Base-by-base conservation (phyloP, 108 stramenopile species). In the Cyclotella cryptica region DNA sequence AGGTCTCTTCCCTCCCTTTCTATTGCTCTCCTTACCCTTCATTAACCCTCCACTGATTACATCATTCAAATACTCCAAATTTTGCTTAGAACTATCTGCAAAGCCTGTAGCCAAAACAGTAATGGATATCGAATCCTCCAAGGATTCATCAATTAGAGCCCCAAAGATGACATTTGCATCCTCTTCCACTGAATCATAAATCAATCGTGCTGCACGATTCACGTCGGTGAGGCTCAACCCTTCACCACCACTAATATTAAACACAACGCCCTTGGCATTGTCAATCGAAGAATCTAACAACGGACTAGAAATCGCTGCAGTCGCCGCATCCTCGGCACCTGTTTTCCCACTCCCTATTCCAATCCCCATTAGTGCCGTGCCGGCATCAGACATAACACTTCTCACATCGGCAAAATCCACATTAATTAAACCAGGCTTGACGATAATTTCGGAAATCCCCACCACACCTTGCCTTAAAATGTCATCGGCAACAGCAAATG, bases 321-420 rank as follows among this genome's bases (percentile, higher is more conserved):
- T 80, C 18, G 96, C 96, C 42, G 94, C 94, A 66, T 96, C 96
- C 71, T 89, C 89, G 3, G 94, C 96, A 58, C 89, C 76, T 11
- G 90, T 91, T 81, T 94, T 93, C 27, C 90, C 85, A 35, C 70
- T 70, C 44, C 93, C 93, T 14, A 85, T 88, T 4, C 94, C 96
- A 67, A 95, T 94, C 45, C 96, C 96, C 92, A 97, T 95, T 4
- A 97, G 77, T 14, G 95, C 96, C 30, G 91, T 93, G 27, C 96
- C 96, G 27, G 94, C 93, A 83, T 94, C 89, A 54, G 81, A 78
- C 96, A 97, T 97, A 41, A 97, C 90, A 41, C 84, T 80, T 57
- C 95, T 81, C 10, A 97, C 96, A 84, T 97, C 96, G 17, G 95
- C 96, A 79, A 97, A 97, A 75, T 96, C 96, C 12, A 97, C 94